Evolutionary conservation across 176 grass and related monocot species (phyloP), one percentile per base, ranked within the genome.

Genomic region (Stipa capillata): DNA sequence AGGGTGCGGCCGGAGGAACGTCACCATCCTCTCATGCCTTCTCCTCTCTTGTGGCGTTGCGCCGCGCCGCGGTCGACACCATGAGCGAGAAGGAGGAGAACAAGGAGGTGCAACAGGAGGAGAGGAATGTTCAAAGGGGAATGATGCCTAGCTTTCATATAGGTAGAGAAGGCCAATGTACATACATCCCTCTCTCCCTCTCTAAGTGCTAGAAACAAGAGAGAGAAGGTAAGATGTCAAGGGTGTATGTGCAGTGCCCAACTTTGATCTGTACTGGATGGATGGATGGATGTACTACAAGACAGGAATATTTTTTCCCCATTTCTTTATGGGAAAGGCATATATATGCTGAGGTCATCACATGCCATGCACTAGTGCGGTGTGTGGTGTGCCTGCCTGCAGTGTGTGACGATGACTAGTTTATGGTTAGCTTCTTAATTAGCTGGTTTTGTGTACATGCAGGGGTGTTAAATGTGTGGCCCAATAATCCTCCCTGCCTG

Each of bases 21-120:
- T 85, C 79, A 91, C 88, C 92, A 94, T 94, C 83, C 79, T 88
- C 64, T 91, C 82, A 94, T 83, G 69, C 88, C 88, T 75, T 59
- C 72, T 65, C 43, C 51, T 20, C 78, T 79, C 48, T 69, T 9
- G 61, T 85, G 76, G 69, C 7, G 75, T 40, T 86, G 65, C 4
- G 60, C 39, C 48, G 71, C 51, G 63, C 69, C 80, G 74, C 76
- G 81, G 86, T 70, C 87, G 69, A 75, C 70, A 81, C 81, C 76
- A 74, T 84, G 36, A 10, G n/a, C n/a, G n/a, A n/a, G n/a, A 15
- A 42, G 35, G 6, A 5, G 56, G 9, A 14, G 33, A 79, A n/a
- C 57, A 27, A 2, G 51, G 2, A 23, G 54, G 4, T 37, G 45
- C 41, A 50, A 21, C 8, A 86, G 33, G 0, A 58, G 27, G 31